Conservation (phyloP, 306 rosid genomes). For the Morella rubra region DNA sequence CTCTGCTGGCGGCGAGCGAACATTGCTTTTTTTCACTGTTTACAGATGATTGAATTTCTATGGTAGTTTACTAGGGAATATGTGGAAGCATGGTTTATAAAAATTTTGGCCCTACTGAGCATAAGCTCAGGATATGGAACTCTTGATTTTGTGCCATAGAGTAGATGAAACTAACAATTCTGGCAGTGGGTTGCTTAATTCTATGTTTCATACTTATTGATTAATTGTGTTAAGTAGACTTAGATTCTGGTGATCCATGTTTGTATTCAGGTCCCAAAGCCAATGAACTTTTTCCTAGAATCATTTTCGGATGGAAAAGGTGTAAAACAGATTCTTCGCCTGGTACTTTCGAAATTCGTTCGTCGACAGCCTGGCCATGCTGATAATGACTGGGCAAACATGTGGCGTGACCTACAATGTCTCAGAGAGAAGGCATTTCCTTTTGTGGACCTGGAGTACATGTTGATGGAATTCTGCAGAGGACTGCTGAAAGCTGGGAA, state of each 20-base stretch:
- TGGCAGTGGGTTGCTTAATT: neutral
- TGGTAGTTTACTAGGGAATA: neutral
- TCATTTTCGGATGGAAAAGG: slow-evolving; percentile 80
- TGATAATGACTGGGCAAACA: slow-evolving; percentile 95
- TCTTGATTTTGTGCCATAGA: slow-evolving; percentile 9
- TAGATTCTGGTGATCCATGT: slow-evolving; percentile 14
- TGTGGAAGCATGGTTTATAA: slow-evolving; percentile 4
- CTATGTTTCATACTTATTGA: neutral
- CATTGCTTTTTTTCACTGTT: too few species aligned
- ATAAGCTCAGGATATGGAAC: neutral
- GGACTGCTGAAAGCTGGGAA: slow-evolving; percentile 97
- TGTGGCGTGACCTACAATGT: slow-evolving; percentile 97
- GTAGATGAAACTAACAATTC: neutral
- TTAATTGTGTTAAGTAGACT: neutral
- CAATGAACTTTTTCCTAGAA: slow-evolving; percentile 72
- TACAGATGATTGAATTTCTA: neutral
- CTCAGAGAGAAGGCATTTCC: slow-evolving; percentile 88
- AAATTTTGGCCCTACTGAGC: neutral
- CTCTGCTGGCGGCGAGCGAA: too few species aligned
- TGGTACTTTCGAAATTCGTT: slow-evolving; percentile 83
- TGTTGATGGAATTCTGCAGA: slow-evolving; percentile 88
- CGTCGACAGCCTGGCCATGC: slow-evolving; percentile 89
- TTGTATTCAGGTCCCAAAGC: slow-evolving; percentile 85
- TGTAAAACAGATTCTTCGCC: slow-evolving; percentile 95
- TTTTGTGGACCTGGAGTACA: slow-evolving; percentile 83